phyloP scores from a whole-genome alignment of 140 eudicot genomes.

The Stevia rebaudiana region DNA sequence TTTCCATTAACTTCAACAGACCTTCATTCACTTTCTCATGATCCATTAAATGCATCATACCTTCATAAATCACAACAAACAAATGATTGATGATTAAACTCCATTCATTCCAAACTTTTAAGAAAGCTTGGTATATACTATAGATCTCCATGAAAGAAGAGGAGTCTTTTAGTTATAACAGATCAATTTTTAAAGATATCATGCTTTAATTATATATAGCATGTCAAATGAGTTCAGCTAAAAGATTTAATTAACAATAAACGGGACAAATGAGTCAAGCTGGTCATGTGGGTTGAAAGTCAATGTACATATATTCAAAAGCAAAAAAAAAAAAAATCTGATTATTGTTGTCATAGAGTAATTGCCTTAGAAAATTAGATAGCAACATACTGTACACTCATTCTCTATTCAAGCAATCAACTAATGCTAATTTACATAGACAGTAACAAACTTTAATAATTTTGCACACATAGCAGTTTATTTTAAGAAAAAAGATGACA shows the following conservation, averaged over 20 bases:
- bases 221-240: not conserved
- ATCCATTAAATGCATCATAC: conserved; percentile 99
- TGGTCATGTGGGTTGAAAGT: not conserved
- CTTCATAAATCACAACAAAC: conserved; percentile 34
- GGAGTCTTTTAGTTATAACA: not conserved
- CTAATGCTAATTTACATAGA: not conserved
- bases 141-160: not conserved
- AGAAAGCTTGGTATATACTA: not conserved
- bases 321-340: not conserved
- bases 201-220: too few relatives aligned
- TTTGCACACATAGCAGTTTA: not conserved
- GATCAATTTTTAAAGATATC: too few relatives aligned
- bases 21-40: conserved; percentile 73
- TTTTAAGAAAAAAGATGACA: not conserved
- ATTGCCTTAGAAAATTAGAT: not conserved
- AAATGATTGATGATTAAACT: not conserved
- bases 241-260: not conserved
- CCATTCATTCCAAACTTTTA: not conserved
- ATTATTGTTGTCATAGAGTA: not conserved
- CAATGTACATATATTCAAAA: not conserved
- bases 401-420: not conserved
- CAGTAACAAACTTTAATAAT: not conserved
- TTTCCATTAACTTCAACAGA: conserved; percentile 57
- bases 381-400: not conserved
- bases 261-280: too few relatives aligned